Percentiles rank a stretch among this genome's conserved stretches.
Conservation (phyloP, 2,329 filamentous ascomycete genomes). For the Epichloe sp. region DNA sequence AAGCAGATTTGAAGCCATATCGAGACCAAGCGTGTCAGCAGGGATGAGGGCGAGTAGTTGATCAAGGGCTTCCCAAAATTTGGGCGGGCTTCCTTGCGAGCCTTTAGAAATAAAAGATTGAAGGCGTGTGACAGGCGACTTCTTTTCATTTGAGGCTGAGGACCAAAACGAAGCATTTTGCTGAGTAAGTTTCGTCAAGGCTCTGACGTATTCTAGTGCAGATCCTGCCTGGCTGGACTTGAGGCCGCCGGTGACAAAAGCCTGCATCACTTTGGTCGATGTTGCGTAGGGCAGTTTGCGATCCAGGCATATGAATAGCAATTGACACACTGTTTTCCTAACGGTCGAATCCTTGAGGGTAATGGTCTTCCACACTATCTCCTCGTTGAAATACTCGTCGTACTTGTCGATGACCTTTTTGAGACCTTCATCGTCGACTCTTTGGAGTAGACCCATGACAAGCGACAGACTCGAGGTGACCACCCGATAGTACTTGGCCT, state of each 20-base stretch:
- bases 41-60: conserved; percentile 50
- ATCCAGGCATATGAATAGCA: conserved; percentile 36
- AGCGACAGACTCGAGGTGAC: conserved; percentile 41
- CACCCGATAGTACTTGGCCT: conserved; percentile 75
- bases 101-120: conserved; percentile 67
- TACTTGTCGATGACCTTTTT: conserved; percentile 49
- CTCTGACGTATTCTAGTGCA: conserved; percentile 54
- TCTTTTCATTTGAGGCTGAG: conserved; percentile 33
- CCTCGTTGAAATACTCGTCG: conserved; percentile 50
- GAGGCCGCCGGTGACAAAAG: conserved; percentile 61
- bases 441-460: conserved; percentile 37
- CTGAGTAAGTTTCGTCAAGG: conserved; percentile 53
- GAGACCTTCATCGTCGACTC: conserved; percentile 35
- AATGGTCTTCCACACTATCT: conserved; percentile 53
- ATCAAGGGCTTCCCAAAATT: conserved; percentile 61
- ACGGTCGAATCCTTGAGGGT: conserved; percentile 46
- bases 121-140: conserved; percentile 42
- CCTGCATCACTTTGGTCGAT: conserved; percentile 37
- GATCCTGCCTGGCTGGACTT: conserved; percentile 62
- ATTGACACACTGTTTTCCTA: conserved; percentile 36
- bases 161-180: conserved; percentile 62
- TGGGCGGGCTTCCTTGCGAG: conserved; percentile 60
- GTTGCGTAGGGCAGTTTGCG: conserved; percentile 34
- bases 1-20: conserved; percentile 48
- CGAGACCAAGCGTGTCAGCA: conserved; percentile 24